Percentiles rank a stretch among this genome's conserved stretches.
These are phyloP conservation scores for Amphicarpaea edgeworthii DNA, from an alignment of 306 rosid genomes.

Conservation along the genomic window DNA sequence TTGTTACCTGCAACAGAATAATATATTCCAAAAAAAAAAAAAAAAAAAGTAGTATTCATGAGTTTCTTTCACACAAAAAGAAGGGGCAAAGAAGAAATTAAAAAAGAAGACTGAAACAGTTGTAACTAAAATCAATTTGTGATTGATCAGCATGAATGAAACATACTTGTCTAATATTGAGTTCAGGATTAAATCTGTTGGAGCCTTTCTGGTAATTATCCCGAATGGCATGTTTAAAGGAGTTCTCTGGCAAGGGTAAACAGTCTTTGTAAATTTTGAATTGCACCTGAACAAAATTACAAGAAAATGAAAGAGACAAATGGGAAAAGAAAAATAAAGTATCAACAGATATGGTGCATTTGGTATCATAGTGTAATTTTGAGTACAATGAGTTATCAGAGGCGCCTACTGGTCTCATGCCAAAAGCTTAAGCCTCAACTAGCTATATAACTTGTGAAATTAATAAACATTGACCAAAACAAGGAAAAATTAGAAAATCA, in stretches of 20 bases:
- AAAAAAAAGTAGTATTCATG: constrained; percentile 3
- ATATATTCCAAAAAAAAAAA: constrained; percentile 34
- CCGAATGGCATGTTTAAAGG: constrained; percentile 51
- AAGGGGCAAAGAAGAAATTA: background rate
- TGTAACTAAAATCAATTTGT: constrained; percentile 14
- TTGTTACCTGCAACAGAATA: constrained; percentile 51
- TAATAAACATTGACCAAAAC: constrained; percentile 19
- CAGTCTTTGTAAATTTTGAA: constrained; percentile 54
- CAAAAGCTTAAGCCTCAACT: constrained; percentile 3
- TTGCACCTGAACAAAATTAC: constrained; percentile 52
- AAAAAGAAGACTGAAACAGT: background rate
- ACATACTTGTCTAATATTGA: constrained; percentile 51
- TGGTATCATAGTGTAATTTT: constrained; percentile 1
- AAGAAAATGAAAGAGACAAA: constrained; percentile 22
- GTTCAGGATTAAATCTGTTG: constrained; percentile 57
- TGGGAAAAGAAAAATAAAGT: constrained; percentile 11
- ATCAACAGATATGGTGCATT: constrained; percentile 15
- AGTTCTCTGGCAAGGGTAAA: constrained; percentile 55
- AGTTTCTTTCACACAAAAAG: background rate
- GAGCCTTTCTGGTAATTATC: constrained; percentile 56
- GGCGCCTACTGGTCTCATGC: constrained; percentile 9
- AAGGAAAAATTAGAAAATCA: constrained; percentile 10
- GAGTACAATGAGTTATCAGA: constrained; percentile 6
- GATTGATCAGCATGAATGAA: constrained; percentile 30
- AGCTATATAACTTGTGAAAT: constrained; percentile 11